These are phyloP conservation scores for Phytophthora idaei DNA, from an alignment of 352 stramenopile species.

Conservation along the genomic window DNA sequence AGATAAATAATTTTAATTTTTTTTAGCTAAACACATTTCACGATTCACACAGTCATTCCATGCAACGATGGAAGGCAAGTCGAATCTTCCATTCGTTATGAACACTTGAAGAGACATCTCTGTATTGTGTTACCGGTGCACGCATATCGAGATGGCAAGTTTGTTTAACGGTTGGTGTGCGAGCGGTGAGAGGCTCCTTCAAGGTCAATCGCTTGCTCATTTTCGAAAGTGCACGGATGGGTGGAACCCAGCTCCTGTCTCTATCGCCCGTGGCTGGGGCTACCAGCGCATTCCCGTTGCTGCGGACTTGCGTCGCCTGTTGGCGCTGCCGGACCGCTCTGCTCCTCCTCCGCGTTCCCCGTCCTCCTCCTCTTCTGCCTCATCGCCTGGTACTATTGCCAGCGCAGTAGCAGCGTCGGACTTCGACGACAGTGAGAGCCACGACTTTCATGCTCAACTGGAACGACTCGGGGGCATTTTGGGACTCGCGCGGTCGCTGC, in stretches of 20 bases:
- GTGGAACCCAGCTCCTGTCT: slow-evolving; percentile 15
- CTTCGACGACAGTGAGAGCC: neutral
- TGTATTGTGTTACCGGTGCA: too few relatives aligned
- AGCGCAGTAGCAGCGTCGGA: slow-evolving; percentile 16
- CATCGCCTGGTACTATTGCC: slow-evolving; percentile 18
- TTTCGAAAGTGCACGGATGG: slow-evolving; percentile 7
- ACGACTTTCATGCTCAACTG: slow-evolving; percentile 33
- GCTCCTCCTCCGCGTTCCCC: neutral
- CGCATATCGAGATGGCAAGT: too few relatives aligned
- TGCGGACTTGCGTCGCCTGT: slow-evolving; percentile 23
- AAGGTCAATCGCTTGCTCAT: too few relatives aligned
- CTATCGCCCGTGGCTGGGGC: slow-evolving; percentile 3
- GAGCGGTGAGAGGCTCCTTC: too few relatives aligned
- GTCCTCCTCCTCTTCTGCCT: slow-evolving; percentile 10
- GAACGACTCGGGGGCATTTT: slow-evolving; percentile 46
- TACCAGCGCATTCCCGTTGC: slow-evolving; percentile 4
- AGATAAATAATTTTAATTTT: too few relatives aligned
- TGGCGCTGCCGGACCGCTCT: slow-evolving; percentile 10
- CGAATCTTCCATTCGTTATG: too few relatives aligned
- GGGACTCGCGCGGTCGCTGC: slow-evolving; percentile 43
- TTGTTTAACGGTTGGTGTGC: too few relatives aligned
- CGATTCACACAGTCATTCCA: too few relatives aligned
- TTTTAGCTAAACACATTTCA: too few relatives aligned
- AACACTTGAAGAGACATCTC: too few relatives aligned
- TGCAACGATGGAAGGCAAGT: too few relatives aligned